Evolutionary conservation across 345 rosid genomes (phyloP).

Genomic region (Kernera saxatilis): DNA sequence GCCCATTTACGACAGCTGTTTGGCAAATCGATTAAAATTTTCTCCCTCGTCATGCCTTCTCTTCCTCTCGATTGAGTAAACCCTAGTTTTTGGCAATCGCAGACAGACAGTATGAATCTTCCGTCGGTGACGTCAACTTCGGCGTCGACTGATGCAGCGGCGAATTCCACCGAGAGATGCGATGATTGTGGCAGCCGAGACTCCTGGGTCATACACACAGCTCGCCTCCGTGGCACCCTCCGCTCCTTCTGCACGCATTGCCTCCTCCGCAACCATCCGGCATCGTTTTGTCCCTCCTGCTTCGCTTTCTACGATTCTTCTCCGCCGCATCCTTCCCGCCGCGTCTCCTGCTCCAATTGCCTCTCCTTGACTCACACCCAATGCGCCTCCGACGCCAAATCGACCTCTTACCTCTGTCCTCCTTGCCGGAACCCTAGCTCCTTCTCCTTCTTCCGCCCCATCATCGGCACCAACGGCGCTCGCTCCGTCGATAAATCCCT

Average conservation of each 20-base stretch:
- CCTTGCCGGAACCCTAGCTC: constrained; percentile 43
- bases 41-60: neutral
- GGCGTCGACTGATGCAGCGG: neutral
- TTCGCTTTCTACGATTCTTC: constrained; percentile 49
- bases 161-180: constrained; percentile 21
- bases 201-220: constrained; percentile 45
- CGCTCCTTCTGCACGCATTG: constrained; percentile 74
- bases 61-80: constrained; percentile 4
- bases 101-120: constrained; percentile 13
- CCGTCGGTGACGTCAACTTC: constrained; percentile 19
- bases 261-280: constrained; percentile 58
- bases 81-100: constrained; percentile 19
- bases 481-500: constrained; percentile 35
- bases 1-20: neutral
- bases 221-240: constrained; percentile 40
- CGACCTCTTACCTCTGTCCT: constrained; percentile 44
- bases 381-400: constrained; percentile 39
- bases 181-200: constrained; percentile 38
- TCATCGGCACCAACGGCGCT: neutral
- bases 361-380: constrained; percentile 54
- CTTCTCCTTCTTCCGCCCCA: constrained; percentile 39
- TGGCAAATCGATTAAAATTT: neutral
- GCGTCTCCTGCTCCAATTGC: constrained; percentile 54
- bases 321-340: constrained; percentile 46
- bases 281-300: constrained; percentile 68